Evolutionary conservation across 179 eudicot species (phyloP), one percentile per base, ranked within the genome.

Genomic region (Beta lomatogona): DNA sequence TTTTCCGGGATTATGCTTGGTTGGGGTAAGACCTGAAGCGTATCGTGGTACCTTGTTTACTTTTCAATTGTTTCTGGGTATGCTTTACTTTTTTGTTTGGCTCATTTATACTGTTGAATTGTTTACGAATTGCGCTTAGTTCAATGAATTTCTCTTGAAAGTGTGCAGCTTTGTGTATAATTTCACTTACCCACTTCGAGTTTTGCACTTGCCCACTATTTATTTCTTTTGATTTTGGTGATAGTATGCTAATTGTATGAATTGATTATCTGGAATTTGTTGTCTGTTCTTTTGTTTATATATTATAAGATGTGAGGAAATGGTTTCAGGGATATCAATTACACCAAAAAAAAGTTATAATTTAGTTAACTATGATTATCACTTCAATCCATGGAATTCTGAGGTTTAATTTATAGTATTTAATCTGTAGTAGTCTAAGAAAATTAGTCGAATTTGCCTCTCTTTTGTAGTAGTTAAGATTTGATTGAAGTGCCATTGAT

Each of bases 1-100:
- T 57, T 89, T 85, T 83, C 93, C 93, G 46, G 93, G 93, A 41
- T 59, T 81, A 76, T 89, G 91, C 90, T 57, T 90, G 80, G 81
- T 82, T 16, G 84, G 88, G 41, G 53, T 86, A 57, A 71, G 89
- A 14, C 84, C 93, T 0, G 88, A 90, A 14, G 46, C 83, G 9
- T 89, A 90, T 84, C 87, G 85, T 59, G 82, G 80, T 15, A 28
- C 31, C 31, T 28, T 0, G 31, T 46, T 31, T 61, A 25, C 9
- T 53, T 2, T 78, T 12, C 1, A 44, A 19, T 71, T 9, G 76
- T 13, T 45, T 77, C 46, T 66, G 22, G 50, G 80, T 53, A 12
- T 46, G 50, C 50, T 52, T 31, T 77, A 48, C 66, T 6, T 14
- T 18, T 64, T 25, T 64, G 46, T 64, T 67, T 25, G 9, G 12